Conservation (phyloP, 768 basidiomycete species). For the Amyloporia xantha region DNA sequence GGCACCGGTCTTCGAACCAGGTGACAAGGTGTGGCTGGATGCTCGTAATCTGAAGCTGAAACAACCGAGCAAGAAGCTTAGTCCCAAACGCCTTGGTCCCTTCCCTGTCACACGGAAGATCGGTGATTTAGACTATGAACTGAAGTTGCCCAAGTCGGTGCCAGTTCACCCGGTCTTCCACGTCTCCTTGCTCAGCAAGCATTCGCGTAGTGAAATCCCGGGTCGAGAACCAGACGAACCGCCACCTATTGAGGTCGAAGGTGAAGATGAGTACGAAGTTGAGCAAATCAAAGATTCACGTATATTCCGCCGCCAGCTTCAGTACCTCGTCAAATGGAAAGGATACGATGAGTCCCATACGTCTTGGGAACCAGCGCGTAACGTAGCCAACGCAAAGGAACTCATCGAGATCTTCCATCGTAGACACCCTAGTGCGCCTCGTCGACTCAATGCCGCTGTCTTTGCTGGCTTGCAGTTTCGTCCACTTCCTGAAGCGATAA, state of each 20-base stretch:
- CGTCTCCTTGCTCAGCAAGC: constrained; percentile 24
- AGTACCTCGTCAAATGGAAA: constrained; percentile 7
- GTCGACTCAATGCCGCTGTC: constrained; percentile 18
- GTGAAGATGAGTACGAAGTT: neutral
- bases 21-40: constrained; percentile 32
- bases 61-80: constrained; percentile 33
- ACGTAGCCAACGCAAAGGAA: constrained; percentile 7
- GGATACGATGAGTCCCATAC: neutral
- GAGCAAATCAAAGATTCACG: neutral
- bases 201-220: neutral
- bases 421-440: constrained; percentile 23
- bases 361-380: neutral
- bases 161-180: constrained; percentile 34
- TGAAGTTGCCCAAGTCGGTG: constrained; percentile 27
- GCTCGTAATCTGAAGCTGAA: constrained; percentile 32
- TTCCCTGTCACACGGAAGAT: constrained; percentile 2
- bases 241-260: neutral
- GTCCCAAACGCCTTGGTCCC: constrained; percentile 1
- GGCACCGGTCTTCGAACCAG: constrained; percentile 19
- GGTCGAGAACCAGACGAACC: neutral
- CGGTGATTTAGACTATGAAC: constrained; percentile 20
- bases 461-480: neutral
- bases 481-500: neutral
- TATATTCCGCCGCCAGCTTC: neutral
- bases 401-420: constrained; percentile 29